Evolutionary conservation across 768 basidiomycete species (phyloP).

Genomic region (Hygrocybe coccinea): DNA sequence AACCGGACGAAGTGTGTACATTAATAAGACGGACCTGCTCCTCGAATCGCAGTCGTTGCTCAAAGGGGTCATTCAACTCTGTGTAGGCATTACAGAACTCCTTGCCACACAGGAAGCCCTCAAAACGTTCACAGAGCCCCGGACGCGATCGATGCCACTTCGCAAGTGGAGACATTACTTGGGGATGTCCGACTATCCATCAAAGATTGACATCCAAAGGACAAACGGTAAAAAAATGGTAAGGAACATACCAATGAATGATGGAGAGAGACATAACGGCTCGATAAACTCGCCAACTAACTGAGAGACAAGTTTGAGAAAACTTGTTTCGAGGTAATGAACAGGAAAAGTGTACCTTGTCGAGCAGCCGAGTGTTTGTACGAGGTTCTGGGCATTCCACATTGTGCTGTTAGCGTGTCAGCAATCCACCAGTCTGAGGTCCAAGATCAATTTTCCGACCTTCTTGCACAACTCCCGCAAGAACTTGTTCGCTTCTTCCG

Average conservation of each 20-base stretch:
- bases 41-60: constrained; percentile 92
- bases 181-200: constrained; percentile 86
- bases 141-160: constrained; percentile 98
- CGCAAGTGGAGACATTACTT: constrained; percentile 99
- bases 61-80: constrained; percentile 98
- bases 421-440: not conserved
- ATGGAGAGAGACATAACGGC: constrained; percentile 89
- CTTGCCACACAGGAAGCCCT: constrained; percentile 96
- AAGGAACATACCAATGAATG: constrained; percentile 74
- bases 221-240: not conserved
- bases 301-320: constrained; percentile 32
- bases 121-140: constrained; percentile 97
- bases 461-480: constrained; percentile 78
- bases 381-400: constrained; percentile 96
- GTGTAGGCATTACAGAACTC: constrained; percentile 99
- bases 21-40: constrained; percentile 58
- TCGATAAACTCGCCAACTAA: constrained; percentile 99
- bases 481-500: constrained; percentile 83
- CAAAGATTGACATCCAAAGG: constrained; percentile 1
- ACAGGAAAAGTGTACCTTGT: constrained; percentile 57
- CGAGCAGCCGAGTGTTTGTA: constrained; percentile 89
- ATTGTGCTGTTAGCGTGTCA: constrained; percentile 57
- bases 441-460: constrained; percentile 38
- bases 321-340: not conserved
- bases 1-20: not conserved